Conservation (phyloP, 2,329 filamentous ascomycete species). For the Hypocreales sp. region DNA sequence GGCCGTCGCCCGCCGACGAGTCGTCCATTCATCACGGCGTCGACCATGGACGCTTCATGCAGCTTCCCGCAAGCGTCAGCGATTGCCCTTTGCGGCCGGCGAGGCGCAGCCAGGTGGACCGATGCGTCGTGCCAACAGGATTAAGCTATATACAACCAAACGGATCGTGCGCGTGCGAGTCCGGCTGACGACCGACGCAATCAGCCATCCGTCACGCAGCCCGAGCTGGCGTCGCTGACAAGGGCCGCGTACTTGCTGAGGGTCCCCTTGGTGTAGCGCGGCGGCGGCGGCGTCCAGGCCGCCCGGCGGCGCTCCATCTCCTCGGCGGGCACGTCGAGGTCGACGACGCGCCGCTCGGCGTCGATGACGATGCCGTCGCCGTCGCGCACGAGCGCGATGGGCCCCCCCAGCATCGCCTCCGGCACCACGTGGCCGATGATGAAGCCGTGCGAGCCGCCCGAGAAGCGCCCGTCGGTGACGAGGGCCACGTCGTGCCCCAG, state of each 20-base stretch:
- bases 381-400: constrained; percentile 68
- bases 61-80: no score
- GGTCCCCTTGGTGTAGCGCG: constrained; percentile 46
- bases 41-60: no score
- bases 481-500: constrained; percentile 63
- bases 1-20: no score
- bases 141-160: no score
- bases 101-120: no score
- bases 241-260: constrained; percentile 53
- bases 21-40: no score
- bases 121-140: no score
- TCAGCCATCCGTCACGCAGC: constrained; percentile 43
- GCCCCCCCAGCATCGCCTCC: constrained; percentile 73
- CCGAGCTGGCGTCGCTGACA: constrained; percentile 42
- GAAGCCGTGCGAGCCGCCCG: constrained; percentile 73
- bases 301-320: constrained; percentile 43
- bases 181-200: no score
- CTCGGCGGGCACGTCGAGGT: constrained; percentile 51
- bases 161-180: no score
- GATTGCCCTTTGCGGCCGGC: no score
- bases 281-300: constrained; percentile 46
- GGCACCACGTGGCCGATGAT: constrained; percentile 79
- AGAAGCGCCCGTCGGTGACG: constrained; percentile 62
- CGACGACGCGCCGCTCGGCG: constrained; percentile 53
- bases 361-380: constrained; percentile 74